phyloP scores from a whole-genome alignment of 2,329 filamentous ascomycete genomes.

The Ceratocystiopsis minuta region DNA sequence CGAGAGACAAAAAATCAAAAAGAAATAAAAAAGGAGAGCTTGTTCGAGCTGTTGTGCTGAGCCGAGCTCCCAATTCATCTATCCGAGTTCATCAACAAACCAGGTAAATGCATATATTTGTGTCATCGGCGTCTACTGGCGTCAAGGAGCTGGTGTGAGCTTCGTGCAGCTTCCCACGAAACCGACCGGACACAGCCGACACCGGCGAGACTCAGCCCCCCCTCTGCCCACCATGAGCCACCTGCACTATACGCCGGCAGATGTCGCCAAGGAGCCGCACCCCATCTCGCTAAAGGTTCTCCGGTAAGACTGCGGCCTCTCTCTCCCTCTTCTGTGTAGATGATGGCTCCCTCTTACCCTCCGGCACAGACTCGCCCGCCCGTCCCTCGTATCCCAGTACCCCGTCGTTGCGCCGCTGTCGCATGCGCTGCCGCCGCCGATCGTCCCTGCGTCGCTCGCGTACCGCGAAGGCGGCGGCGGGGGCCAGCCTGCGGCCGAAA shows the following conservation, averaged over 20 bases:
- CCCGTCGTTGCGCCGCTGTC: conserved; percentile 33
- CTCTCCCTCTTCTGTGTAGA: not conserved
- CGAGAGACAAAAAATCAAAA: too few species aligned
- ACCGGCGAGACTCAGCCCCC: too few species aligned
- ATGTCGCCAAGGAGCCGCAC: conserved; percentile 54
- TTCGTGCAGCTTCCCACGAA: too few species aligned
- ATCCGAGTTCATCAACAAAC: too few species aligned
- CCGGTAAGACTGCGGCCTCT: conserved; percentile 25
- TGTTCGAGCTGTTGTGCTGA: too few species aligned
- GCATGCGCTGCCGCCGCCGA: conserved; percentile 25
- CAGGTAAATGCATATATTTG: too few species aligned
- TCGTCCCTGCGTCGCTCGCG: conserved; percentile 50
- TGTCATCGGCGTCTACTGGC: too few species aligned
- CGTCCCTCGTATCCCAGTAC: conserved; percentile 55
- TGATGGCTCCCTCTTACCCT: not conserved
- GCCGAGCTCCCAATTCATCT: too few species aligned
- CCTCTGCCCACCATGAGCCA: conserved; percentile 29
- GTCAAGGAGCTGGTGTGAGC: too few species aligned
- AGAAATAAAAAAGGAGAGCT: too few species aligned
- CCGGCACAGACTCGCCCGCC: conserved; percentile 52
- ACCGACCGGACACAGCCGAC: too few species aligned
- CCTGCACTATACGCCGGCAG: conserved; percentile 37
- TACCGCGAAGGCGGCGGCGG: conserved; percentile 29
- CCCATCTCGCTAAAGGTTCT: conserved; percentile 63
- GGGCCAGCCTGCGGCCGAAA: conserved; percentile 17